A percentile compares a stretch with the other conserved stretches of the same genome.
Evolutionary conservation across 768 basidiomycete genomes (phyloP).

Genomic region (Hypholoma fasciculare): DNA sequence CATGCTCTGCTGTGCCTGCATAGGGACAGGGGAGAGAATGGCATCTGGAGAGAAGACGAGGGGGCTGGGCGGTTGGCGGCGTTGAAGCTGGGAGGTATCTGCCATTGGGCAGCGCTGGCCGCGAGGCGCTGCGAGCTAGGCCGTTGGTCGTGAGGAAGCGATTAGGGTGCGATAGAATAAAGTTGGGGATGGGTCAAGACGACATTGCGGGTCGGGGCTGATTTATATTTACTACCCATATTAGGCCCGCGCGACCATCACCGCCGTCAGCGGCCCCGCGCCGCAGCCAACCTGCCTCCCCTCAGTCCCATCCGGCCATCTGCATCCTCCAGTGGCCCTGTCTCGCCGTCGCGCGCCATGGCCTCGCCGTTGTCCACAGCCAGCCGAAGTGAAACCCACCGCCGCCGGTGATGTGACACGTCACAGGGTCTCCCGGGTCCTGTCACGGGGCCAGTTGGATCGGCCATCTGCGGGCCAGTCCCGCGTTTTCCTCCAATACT

Average conservation of each 20-base stretch:
- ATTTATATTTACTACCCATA: conserved; percentile 17
- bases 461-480: conserved; percentile 13
- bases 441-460: conserved; percentile 16
- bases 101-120: conserved; percentile 39
- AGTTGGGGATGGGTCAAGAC: conserved; percentile 23
- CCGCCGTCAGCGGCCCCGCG: neutral
- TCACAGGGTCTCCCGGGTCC: conserved; percentile 18
- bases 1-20: conserved; percentile 40
- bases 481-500: conserved; percentile 7
- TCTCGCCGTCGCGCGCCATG: neutral
- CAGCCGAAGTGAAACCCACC: neutral
- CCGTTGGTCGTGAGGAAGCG: conserved; percentile 15
- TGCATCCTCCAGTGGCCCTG: neutral
- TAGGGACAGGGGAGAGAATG: conserved; percentile 52
- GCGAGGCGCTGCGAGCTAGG: conserved; percentile 12
- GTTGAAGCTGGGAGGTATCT: conserved; percentile 43
- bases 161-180: conserved; percentile 17
- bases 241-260: conserved; percentile 19
- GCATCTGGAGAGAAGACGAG: conserved; percentile 76
- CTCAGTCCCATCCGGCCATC: neutral
- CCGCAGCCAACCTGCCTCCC: neutral
- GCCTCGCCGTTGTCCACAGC: neutral
- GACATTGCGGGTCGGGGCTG: conserved; percentile 17
- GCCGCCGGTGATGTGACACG: neutral
- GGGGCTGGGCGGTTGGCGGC: conserved; percentile 73